Evolutionary conservation across 257 asterid species (phyloP), one percentile per base, ranked within the genome.

Genomic region (Cinchona pubescens): DNA sequence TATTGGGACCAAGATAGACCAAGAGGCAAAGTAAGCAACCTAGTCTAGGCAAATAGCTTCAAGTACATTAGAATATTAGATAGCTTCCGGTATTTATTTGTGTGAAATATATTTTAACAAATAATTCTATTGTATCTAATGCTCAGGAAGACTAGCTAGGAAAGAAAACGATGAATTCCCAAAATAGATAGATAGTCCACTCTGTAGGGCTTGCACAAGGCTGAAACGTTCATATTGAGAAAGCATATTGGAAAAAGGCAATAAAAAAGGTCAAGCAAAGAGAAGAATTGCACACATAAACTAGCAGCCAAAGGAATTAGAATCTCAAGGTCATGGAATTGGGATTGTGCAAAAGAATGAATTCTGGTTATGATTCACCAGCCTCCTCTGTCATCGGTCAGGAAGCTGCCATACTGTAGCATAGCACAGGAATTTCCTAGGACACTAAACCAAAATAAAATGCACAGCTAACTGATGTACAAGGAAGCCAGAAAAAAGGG

Each of bases 351-450:
- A 75, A 65, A 75, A 25, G 67, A 38, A 51, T 12, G n/a, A n/a
- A n/a, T n/a, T 38, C 71, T 75, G 19, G 4, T 58, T 48, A 76
- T 40, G 49, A 58, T 69, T 51, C 34, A 40, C 13, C 70, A 67
- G 35, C 35, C 32, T 6, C 43, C 45, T 53, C 72, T 59, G 42
- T 12, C 7, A 12, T n/a, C 35, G 38, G 2, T 40, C 38, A 64
- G 69, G 69, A 45, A 27, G 45, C 38, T 34, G 69, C 5, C 25
- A 4, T 3, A 23, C 69, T 21, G 42, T 12, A 35, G 1, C 66
- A 38, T n/a, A n/a, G n/a, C n/a, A 48, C 53, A 12, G 11, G 71
- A 45, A 18, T 18, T 6, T 34, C 27, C 38, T 9, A 6, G 32
- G 69, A 43, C 30, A 46, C 45, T 16, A 37, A 19, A 60, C 10